Percentiles rank a stretch among this genome's conserved stretches.
Evolutionary conservation across 2,329 filamentous ascomycete genomes (phyloP).

Genomic region (Exophiala mesophila): DNA sequence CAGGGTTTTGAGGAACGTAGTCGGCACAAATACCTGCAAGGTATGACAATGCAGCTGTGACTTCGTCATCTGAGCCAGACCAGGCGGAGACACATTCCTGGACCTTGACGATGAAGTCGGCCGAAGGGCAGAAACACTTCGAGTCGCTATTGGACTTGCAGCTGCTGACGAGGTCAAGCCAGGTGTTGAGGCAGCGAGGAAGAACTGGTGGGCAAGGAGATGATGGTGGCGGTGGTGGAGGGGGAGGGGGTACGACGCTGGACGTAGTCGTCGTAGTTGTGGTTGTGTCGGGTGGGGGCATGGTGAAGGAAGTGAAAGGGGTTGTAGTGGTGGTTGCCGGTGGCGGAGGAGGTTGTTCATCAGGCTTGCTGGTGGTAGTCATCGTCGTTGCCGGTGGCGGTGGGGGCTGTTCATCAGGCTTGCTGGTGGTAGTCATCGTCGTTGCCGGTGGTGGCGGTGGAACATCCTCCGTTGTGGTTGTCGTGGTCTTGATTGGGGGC

Average conservation of each 20-base stretch:
- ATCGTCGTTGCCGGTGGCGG: conserved; percentile 5
- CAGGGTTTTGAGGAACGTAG: conserved; percentile 62
- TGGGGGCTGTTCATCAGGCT: neutral
- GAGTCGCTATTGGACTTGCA: conserved; percentile 82
- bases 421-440: conserved; percentile 1
- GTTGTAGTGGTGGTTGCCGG: conserved; percentile 8
- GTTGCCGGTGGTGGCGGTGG: conserved; percentile 1
- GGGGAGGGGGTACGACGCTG: conserved; percentile 29
- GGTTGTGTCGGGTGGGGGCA: neutral
- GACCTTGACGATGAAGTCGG: conserved; percentile 70
- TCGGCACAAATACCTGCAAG: conserved; percentile 86
- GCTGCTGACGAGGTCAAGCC: conserved; percentile 62
- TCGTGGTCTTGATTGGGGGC: conserved; percentile 9
- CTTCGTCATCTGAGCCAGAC: conserved; percentile 60
- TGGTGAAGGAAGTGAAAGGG: conserved; percentile 21
- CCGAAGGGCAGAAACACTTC: conserved; percentile 79
- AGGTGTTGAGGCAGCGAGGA: conserved; percentile 87
- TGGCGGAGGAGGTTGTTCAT: conserved; percentile 1
- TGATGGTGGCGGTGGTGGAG: conserved; percentile 29
- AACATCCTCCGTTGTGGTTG: conserved; percentile 1
- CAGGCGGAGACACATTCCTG: conserved; percentile 77
- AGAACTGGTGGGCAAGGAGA: conserved; percentile 62
- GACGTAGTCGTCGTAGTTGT: conserved; percentile 25
- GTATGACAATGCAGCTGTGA: conserved; percentile 70
- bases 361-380: conserved; percentile 6